Evolutionary conservation across 139 green algal species (phyloP).

Genomic region (Chlorella vulgaris): DNA sequence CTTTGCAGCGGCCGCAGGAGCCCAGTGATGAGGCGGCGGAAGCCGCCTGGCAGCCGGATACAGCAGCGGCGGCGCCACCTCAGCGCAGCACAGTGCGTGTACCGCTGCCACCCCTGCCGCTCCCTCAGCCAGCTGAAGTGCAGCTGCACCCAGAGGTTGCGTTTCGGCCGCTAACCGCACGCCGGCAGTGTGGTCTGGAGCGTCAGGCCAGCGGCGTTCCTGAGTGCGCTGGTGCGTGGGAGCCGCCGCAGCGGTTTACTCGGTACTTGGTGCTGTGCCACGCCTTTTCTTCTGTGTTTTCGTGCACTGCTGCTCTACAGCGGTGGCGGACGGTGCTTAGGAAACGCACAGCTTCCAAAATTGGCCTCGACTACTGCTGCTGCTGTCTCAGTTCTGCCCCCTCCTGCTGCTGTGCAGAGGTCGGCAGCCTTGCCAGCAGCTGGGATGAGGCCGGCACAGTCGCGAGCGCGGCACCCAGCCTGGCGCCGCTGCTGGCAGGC

Average conservation of each 20-base stretch:
- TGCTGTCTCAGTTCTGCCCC: not conserved
- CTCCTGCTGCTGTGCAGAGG: not conserved
- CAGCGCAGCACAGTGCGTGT: not conserved
- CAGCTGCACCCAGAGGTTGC: not conserved
- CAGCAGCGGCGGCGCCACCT: not conserved
- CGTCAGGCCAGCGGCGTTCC: not conserved
- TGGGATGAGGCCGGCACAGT: not conserved
- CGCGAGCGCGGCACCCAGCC: not conserved
- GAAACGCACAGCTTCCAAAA: too few relatives aligned
- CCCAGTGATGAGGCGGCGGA: not conserved
- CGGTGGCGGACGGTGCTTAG: too few relatives aligned
- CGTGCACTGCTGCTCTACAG: too few relatives aligned
- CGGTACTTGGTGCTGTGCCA: too few relatives aligned
- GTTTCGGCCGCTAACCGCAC: not conserved
- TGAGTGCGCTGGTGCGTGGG: not conserved
- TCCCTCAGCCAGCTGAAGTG: not conserved
- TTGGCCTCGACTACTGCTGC: too few relatives aligned
- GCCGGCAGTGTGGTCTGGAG: not conserved
- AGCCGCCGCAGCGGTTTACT: too few relatives aligned
- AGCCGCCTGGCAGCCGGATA: not conserved
- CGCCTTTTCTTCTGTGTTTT: too few relatives aligned
- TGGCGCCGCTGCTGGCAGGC: constrained; percentile 20
- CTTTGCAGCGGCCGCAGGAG: not conserved
- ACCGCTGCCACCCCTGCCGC: not conserved
- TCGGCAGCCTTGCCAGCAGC: constrained; percentile 6